Conservation (phyloP, 495 filamentous ascomycete species). For the Physcia stellaris region DNA sequence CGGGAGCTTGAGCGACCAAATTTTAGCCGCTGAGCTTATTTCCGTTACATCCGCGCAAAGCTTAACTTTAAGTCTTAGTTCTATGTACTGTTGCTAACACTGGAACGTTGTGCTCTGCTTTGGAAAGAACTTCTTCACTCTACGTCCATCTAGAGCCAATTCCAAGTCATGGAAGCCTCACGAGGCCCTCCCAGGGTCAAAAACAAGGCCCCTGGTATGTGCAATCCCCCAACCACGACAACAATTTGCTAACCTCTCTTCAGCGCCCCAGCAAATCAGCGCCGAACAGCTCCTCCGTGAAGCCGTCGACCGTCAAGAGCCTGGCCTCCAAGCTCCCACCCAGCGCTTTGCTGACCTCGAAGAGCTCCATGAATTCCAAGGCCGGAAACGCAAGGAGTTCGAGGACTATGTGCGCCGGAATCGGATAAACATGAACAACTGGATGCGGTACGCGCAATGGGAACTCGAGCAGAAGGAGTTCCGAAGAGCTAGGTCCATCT, state of each 20-base stretch:
- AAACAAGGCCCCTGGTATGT: slow-evolving; percentile 67
- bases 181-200: slow-evolving; percentile 93
- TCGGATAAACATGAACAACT: slow-evolving; percentile 92
- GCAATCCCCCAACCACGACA: slow-evolving; percentile 6
- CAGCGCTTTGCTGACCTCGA: slow-evolving; percentile 94
- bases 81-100: too few relatives aligned
- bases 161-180: slow-evolving; percentile 64
- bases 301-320: slow-evolving; percentile 94
- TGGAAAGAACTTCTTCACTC: background rate
- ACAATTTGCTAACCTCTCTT: slow-evolving; percentile 1
- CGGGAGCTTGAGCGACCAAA: too few relatives aligned
- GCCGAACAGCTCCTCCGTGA: slow-evolving; percentile 96
- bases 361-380: slow-evolving; percentile 95
- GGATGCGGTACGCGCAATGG: slow-evolving; percentile 96
- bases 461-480: slow-evolving; percentile 98
- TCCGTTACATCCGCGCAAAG: too few relatives aligned
- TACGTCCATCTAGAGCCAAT: background rate
- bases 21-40: too few relatives aligned
- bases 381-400: slow-evolving; percentile 88
- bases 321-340: slow-evolving; percentile 73
- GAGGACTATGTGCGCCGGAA: slow-evolving; percentile 97
- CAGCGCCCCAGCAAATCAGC: slow-evolving; percentile 70
- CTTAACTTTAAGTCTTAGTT: too few relatives aligned
- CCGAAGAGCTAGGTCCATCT: slow-evolving; percentile 86
- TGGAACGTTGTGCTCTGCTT: too few relatives aligned